Base-by-base conservation (phyloP, 352 stramenopile genomes). In the Phytophthora megakarya region DNA sequence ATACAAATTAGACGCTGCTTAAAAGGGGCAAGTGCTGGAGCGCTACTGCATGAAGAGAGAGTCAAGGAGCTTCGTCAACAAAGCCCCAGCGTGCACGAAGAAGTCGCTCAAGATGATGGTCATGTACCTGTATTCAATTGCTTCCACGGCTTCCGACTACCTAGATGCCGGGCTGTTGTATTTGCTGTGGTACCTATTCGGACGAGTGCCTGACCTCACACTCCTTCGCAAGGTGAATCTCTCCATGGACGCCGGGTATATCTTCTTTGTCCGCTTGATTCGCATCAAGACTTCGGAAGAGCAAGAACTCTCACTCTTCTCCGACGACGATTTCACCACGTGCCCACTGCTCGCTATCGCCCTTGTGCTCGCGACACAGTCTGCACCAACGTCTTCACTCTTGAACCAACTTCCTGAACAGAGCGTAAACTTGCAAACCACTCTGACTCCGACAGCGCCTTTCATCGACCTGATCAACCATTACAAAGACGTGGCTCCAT, bases 121-220 rank as follows among this genome's bases (percentile, higher is more conserved):
- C 18, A 9, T 37, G 39, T 47, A 66, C 21, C n/a, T 66, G 0
- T 60, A 66, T 65, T 60, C 39, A 8, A 54, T 22, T 42, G 58
- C 13, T 22, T 13, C 23, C 52, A 54, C 47, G 13, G 30, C 8
- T 35, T 5, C 30, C 15, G 71, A 78, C 52, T 76, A 76, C 47
- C 61, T 76, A 48, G 56, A 54, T 28, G 58, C 60, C 1, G 61
- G 53, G 0, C 48, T 80, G 11, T 16, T 80, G 3, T 60, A 58
- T 2, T 18, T 83, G 4, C 22, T 78, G 33, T 75, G 60, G 65
- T 73, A 70, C 33, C 37, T 75, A 3, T 78, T 84, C 25, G 59
- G 68, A 0, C 65, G 59, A 9, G 62, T 68, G 9, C 76, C 61
- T 0, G 54, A 78, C 7, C 32, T 71, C 0, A 45, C 61, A 3